phyloP scores from a whole-genome alignment of 2,329 filamentous ascomycete genomes.

The Apiospora sp. region DNA sequence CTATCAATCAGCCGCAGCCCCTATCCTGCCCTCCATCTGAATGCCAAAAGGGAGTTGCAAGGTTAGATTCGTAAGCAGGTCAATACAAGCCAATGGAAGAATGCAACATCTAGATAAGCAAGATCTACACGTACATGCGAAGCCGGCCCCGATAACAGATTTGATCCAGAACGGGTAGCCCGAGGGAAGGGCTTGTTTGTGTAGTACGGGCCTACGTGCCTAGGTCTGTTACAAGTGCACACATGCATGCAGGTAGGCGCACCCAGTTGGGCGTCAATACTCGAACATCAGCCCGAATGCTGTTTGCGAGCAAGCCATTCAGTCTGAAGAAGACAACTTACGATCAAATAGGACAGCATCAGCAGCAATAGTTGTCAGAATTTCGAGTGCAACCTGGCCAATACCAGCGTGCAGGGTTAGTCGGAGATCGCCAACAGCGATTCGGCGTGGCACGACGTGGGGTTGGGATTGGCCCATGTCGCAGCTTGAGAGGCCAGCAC shows the following conservation, averaged over 20 bases:
- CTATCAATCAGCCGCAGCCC: background rate
- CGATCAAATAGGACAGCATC: background rate
- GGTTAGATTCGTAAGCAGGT: background rate
- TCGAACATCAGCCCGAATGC: background rate
- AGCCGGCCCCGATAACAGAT: background rate
- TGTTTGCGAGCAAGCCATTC: background rate
- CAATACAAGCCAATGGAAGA: background rate
- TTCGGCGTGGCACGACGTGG: slow-evolving; percentile 19
- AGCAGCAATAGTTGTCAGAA: background rate
- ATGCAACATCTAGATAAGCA: background rate
- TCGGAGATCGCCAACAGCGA: slow-evolving; percentile 19
- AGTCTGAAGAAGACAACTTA: slow-evolving; percentile 5
- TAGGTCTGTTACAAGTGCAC: background rate
- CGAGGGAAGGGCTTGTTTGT: background rate
- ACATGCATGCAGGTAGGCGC: background rate
- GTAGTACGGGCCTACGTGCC: background rate
- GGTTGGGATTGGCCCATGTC: slow-evolving; percentile 17
- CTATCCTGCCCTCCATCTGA: background rate
- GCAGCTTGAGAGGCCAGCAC: background rate
- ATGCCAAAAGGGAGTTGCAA: background rate
- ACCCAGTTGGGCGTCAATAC: background rate
- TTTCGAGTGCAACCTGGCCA: slow-evolving; percentile 7
- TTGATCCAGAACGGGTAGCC: background rate
- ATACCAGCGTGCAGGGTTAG: background rate
- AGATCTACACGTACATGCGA: slow-evolving; percentile 1